Evolutionary conservation across 306 rosid genomes (phyloP), one percentile per base, ranked within the genome.

Genomic region (Cucurbita pepo): DNA sequence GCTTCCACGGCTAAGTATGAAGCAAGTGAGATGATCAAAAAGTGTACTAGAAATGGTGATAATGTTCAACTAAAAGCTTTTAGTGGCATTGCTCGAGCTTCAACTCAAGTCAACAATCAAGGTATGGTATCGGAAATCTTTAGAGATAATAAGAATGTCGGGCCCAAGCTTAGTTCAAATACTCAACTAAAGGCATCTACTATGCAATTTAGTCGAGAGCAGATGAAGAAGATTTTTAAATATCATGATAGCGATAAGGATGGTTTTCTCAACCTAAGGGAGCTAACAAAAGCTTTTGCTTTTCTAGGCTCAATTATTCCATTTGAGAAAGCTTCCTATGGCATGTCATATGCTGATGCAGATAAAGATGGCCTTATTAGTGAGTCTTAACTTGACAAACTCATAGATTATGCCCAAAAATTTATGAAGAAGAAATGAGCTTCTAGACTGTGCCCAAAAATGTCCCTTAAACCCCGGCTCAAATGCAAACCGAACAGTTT

Each of bases 281-380:
- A 50, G 43, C 0, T 48, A 9, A 22, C 74, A 0, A 69, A 69
- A 15, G 47, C 74, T 9, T 69, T 69, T 8, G 36, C 30, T 8
- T 30, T 51, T 16, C 22, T 69, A 6, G 59, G 74, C 8, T 50
- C 47, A 8, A 48, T 50, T 0, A 5, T 48, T 50, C 59, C 59
- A 5, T 69, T 48, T 14, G 25, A 69, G 21, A 69, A 30, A 50
- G 45, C 74, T 25, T 21, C 30, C 8, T 50, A 69, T 50, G 74
- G 8, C 15, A 7, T 59, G 43, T 0, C 10, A 15, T 7, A 7
- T 12, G 80, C 76, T 3, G 82, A 82, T 52, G 6, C 44, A 18
- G 25, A 82, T 38, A 10, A 48, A 1, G 74, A 72, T 16, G 85
- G 82, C 30, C 71, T 45, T 74, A 58, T 44, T 8, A 36, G 25